phyloP scores from a whole-genome alignment of 2,329 filamentous ascomycete genomes.

The Alternaria novae-zelandiae region DNA sequence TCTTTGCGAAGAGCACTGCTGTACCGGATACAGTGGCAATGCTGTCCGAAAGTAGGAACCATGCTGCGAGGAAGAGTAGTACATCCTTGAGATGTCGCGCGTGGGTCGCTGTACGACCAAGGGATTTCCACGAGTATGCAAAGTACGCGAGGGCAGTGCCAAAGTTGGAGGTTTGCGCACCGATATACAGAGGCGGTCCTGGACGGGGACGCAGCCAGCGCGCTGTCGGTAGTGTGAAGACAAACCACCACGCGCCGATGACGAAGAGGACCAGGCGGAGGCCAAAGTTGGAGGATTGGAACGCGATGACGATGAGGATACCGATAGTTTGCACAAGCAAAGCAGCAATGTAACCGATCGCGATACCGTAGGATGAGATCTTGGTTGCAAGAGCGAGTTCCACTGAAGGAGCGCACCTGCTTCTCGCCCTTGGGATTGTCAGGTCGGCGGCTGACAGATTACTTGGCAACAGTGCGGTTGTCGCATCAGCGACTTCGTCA shows the following conservation, averaged over 20 bases:
- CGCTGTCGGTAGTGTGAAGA: slow-evolving; percentile 87
- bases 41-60: slow-evolving; percentile 93
- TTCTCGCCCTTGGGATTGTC: slow-evolving; percentile 39
- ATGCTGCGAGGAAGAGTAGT: slow-evolving; percentile 80
- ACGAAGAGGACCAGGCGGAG: slow-evolving; percentile 86
- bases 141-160: slow-evolving; percentile 74
- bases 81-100: slow-evolving; percentile 77
- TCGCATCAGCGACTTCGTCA: slow-evolving; percentile 41
- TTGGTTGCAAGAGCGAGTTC: slow-evolving; percentile 85
- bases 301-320: slow-evolving; percentile 71
- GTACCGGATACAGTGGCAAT: slow-evolving; percentile 95
- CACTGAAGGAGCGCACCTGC: slow-evolving; percentile 56
- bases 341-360: slow-evolving; percentile 89
- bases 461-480: slow-evolving; percentile 47
- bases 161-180: slow-evolving; percentile 29
- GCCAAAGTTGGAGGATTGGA: slow-evolving; percentile 78
- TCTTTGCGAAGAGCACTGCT: slow-evolving; percentile 95
- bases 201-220: slow-evolving; percentile 88
- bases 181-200: slow-evolving; percentile 70
- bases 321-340: slow-evolving; percentile 82
- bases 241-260: slow-evolving; percentile 89
- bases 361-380: slow-evolving; percentile 91
- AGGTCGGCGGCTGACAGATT: slow-evolving; percentile 29
- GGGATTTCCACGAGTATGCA: slow-evolving; percentile 81
- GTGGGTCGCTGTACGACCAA: slow-evolving; percentile 79